Evolutionary conservation across 2,329 filamentous ascomycete species (phyloP).

Genomic region (Fusarium anthophilum): DNA sequence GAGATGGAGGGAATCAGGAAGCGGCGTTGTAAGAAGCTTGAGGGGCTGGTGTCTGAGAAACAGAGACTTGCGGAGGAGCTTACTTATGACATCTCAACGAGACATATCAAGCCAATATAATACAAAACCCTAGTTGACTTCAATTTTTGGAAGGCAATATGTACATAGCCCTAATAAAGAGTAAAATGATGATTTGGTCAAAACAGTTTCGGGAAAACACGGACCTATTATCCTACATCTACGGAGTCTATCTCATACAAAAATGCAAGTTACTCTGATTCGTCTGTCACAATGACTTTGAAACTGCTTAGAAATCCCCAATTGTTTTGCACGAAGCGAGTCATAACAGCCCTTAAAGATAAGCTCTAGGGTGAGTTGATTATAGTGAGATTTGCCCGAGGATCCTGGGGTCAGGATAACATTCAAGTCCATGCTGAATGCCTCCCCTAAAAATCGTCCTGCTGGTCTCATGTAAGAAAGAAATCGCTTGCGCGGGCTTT

Average conservation of each 20-base stretch:
- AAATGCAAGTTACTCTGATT: not conserved
- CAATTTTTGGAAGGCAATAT: not conserved
- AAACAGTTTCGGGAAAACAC: too few relatives aligned
- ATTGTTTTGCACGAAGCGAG: not conserved
- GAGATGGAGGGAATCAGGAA: not conserved
- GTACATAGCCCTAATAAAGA: not conserved
- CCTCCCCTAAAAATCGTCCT: too few relatives aligned
- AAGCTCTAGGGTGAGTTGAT: not conserved
- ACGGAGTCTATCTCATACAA: not conserved
- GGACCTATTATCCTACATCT: fast-evolving
- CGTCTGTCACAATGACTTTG: not conserved
- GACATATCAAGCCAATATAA: not conserved
- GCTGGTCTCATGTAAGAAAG: not conserved
- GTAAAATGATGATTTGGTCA: not conserved
- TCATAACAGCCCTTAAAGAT: not conserved
- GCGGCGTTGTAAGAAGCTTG: not conserved
- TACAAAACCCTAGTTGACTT: not conserved
- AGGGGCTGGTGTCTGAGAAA: not conserved
- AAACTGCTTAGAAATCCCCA: not conserved
- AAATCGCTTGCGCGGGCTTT: not conserved
- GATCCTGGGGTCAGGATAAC: too few relatives aligned
- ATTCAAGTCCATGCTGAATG: too few relatives aligned
- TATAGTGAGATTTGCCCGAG: not conserved
- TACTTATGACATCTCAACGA: not conserved
- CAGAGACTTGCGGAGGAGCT: not conserved